Base-by-base conservation (phyloP, 2,329 filamentous ascomycete species). In the Penicillium polonicum region DNA sequence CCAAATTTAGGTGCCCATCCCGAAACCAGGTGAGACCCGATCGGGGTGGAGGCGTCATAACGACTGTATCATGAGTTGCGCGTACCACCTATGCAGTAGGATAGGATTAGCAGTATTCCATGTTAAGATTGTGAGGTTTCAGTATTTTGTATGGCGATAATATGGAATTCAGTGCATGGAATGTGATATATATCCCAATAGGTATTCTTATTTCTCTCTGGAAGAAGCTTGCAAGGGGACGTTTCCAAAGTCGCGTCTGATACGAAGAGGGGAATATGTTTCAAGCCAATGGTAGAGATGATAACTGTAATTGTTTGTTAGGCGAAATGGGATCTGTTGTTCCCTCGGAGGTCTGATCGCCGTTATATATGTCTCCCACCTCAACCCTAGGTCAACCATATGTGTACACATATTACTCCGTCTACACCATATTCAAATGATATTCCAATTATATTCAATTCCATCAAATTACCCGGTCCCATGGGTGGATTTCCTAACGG, bases 311-410 rank as follows among this genome's bases (percentile, higher is more conserved):
- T 43, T 23, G 48, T 41, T n/a, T 39, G 36, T 39, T 12, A 25
- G 33, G 44, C 12, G 31, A 33, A 33, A 17, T 39, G 25, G 19
- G 38, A 55, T 41, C 29, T 48, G 43, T 31, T 23, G 48, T 52
- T 43, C 49, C 27, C 27, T 51, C 50, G 23, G 59, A 43, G 59
- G 56, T 60, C 59, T 56, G 59, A 59, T 59, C 59, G 45, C 56
- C 51, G 31, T 48, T 43, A 33, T 48, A 55, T 59, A 33, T 36
- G 27, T 35, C 35, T 19, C 44, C 23, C 4, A 41, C 48, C 4
- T 27, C 29, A 48, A 33, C 36, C 25, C 21, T 50, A 23, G 21
- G 13, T 43, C 21, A 43, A 25, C 23, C 39, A 21, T 8, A 25
- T 2, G 12, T 15, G 19, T n/a, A 31, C n/a, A 7, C 7, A 3